Evolutionary conservation across 2,329 filamentous ascomycete species (phyloP).

Genomic region (Fusarium foetens): DNA sequence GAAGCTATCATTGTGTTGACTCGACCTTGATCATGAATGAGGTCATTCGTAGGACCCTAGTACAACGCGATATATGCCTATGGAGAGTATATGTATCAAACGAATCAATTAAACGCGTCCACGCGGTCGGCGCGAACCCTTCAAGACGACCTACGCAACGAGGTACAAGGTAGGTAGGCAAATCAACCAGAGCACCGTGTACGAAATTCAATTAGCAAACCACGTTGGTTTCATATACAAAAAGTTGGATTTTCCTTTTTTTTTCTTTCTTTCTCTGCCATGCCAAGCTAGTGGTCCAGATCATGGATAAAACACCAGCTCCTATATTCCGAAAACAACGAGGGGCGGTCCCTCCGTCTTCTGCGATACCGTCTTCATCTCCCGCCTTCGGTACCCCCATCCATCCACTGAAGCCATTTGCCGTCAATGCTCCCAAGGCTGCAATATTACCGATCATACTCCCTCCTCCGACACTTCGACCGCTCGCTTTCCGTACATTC

Average conservation of each 20-base stretch:
- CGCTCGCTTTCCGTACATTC: conserved; percentile 92
- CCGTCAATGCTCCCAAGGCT: conserved; percentile 63
- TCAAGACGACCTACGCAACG: not conserved
- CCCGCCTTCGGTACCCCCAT: conserved; percentile 89
- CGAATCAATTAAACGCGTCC: conserved; percentile 54
- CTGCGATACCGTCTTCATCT: conserved; percentile 85
- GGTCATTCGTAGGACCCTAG: conserved; percentile 41
- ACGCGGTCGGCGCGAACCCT: conserved; percentile 45
- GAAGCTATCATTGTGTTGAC: not conserved
- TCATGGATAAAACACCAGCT: conserved; percentile 54
- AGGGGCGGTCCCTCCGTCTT: conserved; percentile 53
- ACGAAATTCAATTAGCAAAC: conserved; percentile 15
- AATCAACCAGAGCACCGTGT: conserved; percentile 15
- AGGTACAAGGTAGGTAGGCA: not conserved
- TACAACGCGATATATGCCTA: conserved; percentile 31
- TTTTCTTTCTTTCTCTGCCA: conserved; percentile 12
- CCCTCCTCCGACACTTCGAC: conserved; percentile 85
- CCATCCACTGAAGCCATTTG: conserved; percentile 77
- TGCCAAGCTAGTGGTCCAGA: conserved; percentile 27
- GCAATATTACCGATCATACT: conserved; percentile 88
- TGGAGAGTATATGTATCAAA: conserved; percentile 43
- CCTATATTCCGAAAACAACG: conserved; percentile 52
- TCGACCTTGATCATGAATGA: conserved; percentile 39
- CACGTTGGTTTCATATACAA: not conserved
- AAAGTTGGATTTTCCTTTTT: not conserved